These are phyloP conservation scores for Diaporthe aspalathi DNA, from an alignment of 2,329 filamentous ascomycete genomes.

Conservation along the genomic window DNA sequence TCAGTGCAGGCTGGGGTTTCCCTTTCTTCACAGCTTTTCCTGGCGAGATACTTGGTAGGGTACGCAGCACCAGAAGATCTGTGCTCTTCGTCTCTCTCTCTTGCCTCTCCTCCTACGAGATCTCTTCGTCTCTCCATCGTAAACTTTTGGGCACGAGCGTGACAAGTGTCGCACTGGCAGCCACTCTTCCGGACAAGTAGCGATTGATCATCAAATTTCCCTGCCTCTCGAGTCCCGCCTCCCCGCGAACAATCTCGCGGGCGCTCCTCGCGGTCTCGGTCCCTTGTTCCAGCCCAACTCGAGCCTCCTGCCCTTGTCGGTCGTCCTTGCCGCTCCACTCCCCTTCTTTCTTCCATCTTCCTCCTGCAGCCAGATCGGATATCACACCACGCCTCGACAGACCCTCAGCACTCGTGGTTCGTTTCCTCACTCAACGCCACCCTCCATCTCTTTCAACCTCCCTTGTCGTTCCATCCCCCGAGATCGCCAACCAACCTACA, in stretches of 20 bases:
- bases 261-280: conserved; percentile 18
- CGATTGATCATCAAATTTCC: conserved; percentile 31
- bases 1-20: conserved; percentile 31
- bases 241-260: conserved; percentile 30
- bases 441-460: conserved; percentile 34
- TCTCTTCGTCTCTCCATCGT: conserved; percentile 14
- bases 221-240: conserved; percentile 15
- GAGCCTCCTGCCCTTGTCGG: conserved; percentile 24
- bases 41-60: conserved; percentile 13
- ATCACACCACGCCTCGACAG: conserved; percentile 39
- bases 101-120: background rate
- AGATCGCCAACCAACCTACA: conserved; percentile 34
- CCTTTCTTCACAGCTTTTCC: conserved; percentile 24
- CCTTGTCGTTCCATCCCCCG: conserved; percentile 33
- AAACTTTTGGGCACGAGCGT: background rate
- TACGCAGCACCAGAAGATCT: conserved; percentile 5
- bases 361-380: conserved; percentile 17
- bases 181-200: conserved; percentile 6
- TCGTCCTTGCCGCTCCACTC: conserved; percentile 28
- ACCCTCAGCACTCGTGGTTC: conserved; percentile 37
- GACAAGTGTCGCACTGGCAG: conserved; percentile 11
- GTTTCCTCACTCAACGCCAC: conserved; percentile 36
- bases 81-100: background rate
- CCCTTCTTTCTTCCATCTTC: conserved; percentile 22
- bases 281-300: background rate